phyloP scores from a whole-genome alignment of 1,284 basidiomycete genomes.

The Pulchroboletus neoregius region DNA sequence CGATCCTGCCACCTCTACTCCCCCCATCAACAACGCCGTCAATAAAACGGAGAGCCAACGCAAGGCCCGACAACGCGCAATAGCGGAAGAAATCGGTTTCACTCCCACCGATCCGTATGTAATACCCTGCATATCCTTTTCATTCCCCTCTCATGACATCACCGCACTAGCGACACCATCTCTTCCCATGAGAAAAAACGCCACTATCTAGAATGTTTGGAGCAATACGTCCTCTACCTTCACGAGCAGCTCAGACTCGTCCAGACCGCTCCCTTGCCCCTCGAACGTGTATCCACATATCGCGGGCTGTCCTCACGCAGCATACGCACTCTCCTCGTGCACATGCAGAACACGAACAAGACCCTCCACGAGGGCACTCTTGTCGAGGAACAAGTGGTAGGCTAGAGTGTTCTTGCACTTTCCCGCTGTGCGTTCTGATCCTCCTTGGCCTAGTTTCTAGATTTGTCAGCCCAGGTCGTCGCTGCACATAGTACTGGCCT shows the following conservation, averaged over 20 bases:
- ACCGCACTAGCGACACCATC: conserved; percentile 51
- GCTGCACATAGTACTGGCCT: conserved; percentile 22
- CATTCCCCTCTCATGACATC: background rate
- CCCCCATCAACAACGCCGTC: background rate
- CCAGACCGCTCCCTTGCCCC: conserved; percentile 43
- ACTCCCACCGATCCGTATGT: conserved; percentile 56
- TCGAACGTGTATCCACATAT: conserved; percentile 54
- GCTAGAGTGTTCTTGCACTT: conserved; percentile 7
- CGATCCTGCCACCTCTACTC: background rate
- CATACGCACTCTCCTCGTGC: conserved; percentile 53
- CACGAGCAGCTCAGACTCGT: conserved; percentile 56
- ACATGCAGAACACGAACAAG: conserved; percentile 55
- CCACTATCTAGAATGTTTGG: conserved; percentile 65
- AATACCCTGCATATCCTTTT: background rate
- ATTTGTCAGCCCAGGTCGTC: conserved; percentile 31
- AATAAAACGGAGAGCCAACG: conserved; percentile 43
- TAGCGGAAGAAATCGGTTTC: conserved; percentile 55
- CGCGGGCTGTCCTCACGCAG: conserved; percentile 59
- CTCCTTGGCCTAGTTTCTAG: conserved; percentile 23
- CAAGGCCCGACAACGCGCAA: conserved; percentile 49
- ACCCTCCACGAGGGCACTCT: conserved; percentile 46
- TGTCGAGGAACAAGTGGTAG: conserved; percentile 52
- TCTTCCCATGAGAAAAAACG: conserved; percentile 75
- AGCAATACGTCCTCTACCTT: conserved; percentile 62
- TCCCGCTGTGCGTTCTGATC: background rate